phyloP scores from a whole-genome alignment of 225 moss, liverwort and hornwort species.

The Anthoceros angustus region DNA sequence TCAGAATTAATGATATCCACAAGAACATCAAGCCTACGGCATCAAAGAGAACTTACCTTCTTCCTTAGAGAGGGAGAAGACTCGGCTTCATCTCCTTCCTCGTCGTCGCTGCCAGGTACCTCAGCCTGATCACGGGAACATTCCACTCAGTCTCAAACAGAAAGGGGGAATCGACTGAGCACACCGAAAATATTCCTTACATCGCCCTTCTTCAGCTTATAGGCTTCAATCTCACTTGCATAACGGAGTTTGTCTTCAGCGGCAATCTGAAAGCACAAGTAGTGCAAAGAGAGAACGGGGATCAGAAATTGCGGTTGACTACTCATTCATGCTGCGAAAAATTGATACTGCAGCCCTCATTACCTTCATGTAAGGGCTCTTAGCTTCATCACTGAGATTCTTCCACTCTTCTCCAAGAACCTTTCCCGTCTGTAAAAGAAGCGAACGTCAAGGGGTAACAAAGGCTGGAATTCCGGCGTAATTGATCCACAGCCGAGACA shows the following conservation, averaged over 20 bases:
- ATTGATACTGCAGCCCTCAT: background rate
- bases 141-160: background rate
- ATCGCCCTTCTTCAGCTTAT: background rate
- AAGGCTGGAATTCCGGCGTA: too few relatives aligned
- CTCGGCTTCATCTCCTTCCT: background rate
- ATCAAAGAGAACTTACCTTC: background rate
- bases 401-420: constrained; percentile 88
- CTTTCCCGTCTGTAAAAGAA: constrained; percentile 42
- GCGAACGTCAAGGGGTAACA: background rate
- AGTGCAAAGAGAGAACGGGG: background rate
- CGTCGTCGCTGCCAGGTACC: background rate
- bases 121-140: background rate
- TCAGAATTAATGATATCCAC: background rate
- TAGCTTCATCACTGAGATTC: constrained; percentile 25
- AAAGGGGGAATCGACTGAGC: background rate
- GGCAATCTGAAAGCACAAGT: background rate
- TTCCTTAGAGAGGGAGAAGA: background rate
- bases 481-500: background rate
- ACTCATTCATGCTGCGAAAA: background rate
- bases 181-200: background rate
- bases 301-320: too few relatives aligned
- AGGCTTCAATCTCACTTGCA: background rate
- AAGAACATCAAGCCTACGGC: background rate
- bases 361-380: constrained; percentile 52
- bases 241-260: background rate